Conservation (phyloP, 176 grass and related monocot genomes). For the Saccharum spontaneum region DNA sequence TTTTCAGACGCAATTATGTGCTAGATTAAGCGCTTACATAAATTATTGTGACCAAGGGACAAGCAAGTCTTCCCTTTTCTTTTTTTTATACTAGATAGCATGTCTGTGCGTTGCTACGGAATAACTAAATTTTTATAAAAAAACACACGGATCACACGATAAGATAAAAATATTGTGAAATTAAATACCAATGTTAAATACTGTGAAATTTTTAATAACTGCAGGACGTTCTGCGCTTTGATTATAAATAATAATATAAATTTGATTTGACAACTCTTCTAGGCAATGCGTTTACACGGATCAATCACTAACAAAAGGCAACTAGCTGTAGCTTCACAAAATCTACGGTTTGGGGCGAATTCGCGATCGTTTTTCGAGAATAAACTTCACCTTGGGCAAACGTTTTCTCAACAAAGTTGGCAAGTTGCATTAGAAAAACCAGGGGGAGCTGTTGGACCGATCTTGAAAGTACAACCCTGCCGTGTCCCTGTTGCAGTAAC, state of each 20-base stretch:
- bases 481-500: background rate
- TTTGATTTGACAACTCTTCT: background rate
- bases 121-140: too few species aligned
- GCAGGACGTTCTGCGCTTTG: background rate
- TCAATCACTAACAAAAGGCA: background rate
- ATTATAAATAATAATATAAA: background rate
- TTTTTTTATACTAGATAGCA: too few species aligned
- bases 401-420: background rate
- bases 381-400: background rate
- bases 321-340: background rate
- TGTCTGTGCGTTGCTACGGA: too few species aligned
- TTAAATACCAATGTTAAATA: too few species aligned
- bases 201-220: too few species aligned
- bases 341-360: background rate
- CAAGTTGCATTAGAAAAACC: background rate
- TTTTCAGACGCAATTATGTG: background rate
- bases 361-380: background rate
- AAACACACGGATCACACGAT: too few species aligned
- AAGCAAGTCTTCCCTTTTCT: background rate
- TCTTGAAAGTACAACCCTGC: conserved; percentile 18
- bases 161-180: too few species aligned
- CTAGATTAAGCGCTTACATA: background rate
- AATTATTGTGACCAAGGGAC: background rate
- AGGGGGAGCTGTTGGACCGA: background rate
- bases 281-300: background rate